These are phyloP conservation scores for Tremella fuciformis DNA, from an alignment of 768 basidiomycete genomes.

Conservation along the genomic window DNA sequence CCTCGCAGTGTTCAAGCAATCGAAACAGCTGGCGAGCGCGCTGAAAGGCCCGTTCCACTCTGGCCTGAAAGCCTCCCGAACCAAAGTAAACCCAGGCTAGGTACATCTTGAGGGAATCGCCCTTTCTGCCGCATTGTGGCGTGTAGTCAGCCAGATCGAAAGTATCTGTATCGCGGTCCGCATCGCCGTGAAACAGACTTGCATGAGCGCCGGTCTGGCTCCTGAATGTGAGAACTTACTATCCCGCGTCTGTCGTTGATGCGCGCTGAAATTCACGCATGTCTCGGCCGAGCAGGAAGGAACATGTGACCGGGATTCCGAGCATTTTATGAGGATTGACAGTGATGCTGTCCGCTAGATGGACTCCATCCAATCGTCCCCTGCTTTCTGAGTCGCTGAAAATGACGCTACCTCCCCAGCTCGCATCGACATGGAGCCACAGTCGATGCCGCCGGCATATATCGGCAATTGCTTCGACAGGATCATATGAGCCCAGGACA, in stretches of 20 bases:
- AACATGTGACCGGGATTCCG: constrained; percentile 30
- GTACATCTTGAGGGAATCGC: constrained; percentile 34
- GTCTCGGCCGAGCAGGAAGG: constrained; percentile 31
- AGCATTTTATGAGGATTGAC: constrained; percentile 38
- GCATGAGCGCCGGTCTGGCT: constrained; percentile 5
- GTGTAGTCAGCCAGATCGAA: constrained; percentile 35
- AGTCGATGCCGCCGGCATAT: constrained; percentile 23
- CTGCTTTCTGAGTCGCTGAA: constrained; percentile 17
- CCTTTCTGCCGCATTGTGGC: constrained; percentile 34
- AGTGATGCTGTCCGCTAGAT: constrained; percentile 27
- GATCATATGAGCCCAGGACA: constrained; percentile 30
- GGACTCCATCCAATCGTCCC: constrained; percentile 21
- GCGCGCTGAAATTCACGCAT: constrained; percentile 24
- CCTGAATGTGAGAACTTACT: constrained; percentile 24
- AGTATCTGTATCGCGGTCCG: constrained; percentile 18
- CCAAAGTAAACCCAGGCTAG: constrained; percentile 35
- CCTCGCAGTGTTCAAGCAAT: not conserved
- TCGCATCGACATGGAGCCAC: constrained; percentile 37
- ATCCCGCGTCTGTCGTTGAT: constrained; percentile 32
- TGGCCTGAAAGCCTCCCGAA: constrained; percentile 12
- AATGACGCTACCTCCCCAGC: constrained; percentile 34
- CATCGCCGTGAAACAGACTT: constrained; percentile 29
- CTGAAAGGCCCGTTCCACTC: constrained; percentile 20
- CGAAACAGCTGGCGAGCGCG: constrained; percentile 21
- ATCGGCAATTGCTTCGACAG: constrained; percentile 21